Evolutionary conservation across 805 yeast genomes (phyloP).

Genomic region (Metschnikowia similis): DNA sequence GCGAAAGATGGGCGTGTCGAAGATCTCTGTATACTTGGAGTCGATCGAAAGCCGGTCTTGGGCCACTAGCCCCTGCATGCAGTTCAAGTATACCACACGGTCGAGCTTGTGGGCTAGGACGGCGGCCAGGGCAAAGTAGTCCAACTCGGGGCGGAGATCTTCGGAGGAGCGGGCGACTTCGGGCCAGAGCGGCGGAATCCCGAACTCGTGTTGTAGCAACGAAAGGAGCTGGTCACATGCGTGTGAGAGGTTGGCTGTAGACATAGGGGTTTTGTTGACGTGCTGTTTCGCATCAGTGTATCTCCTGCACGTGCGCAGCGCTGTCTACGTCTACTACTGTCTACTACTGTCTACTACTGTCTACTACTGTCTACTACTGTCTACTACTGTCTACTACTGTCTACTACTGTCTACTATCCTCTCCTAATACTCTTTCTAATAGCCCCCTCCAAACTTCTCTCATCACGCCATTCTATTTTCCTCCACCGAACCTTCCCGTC

Average conservation of each 20-base stretch:
- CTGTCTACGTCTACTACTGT: too few relatives aligned
- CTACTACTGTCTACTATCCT: too few relatives aligned
- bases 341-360: too few relatives aligned
- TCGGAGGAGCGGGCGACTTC: slow-evolving; percentile 5
- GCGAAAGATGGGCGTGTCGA: slow-evolving; percentile 4
- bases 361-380: too few relatives aligned
- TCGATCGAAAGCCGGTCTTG: slow-evolving; percentile 15
- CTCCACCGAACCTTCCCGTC: too few relatives aligned
- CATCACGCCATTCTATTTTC: too few relatives aligned
- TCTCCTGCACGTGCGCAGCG: too few relatives aligned
- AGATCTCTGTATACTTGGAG: slow-evolving; percentile 13
- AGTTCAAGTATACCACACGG: slow-evolving; percentile 27
- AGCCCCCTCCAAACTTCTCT: too few relatives aligned
- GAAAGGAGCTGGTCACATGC: slow-evolving; percentile 24
- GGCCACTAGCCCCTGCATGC: slow-evolving; percentile 18
- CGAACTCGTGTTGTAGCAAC: slow-evolving; percentile 29
- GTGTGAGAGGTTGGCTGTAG: slow-evolving; percentile 1
- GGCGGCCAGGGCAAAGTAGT: slow-evolving; percentile 7
- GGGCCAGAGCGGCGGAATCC: slow-evolving; percentile 26
- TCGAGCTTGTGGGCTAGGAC: slow-evolving; percentile 27
- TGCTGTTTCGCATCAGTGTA: neutral
- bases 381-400: too few relatives aligned
- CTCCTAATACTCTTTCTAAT: too few relatives aligned
- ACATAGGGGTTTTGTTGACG: neutral
- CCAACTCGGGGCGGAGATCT: neutral